phyloP scores from a whole-genome alignment of 805 yeast genomes.

The Candida vartiovaarae region DNA sequence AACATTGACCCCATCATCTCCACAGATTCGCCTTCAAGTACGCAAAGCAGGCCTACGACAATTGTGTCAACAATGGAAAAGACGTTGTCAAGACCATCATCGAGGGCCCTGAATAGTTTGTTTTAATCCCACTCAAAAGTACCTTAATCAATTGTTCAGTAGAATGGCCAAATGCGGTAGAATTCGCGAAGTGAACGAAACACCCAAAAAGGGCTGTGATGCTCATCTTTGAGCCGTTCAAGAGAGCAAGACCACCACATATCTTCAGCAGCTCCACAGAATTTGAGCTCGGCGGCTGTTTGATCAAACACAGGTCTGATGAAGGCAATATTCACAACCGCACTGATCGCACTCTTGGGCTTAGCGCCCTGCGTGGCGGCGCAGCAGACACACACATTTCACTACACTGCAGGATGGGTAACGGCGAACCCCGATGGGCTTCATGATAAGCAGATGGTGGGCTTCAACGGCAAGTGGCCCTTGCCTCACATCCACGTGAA shows the following conservation, averaged over 20 bases:
- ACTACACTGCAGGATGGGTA: slow-evolving; percentile 53
- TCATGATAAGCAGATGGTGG: slow-evolving; percentile 48
- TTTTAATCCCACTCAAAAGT: too few species aligned
- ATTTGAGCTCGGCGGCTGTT: too few species aligned
- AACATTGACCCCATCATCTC: slow-evolving; percentile 66
- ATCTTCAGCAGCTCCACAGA: too few species aligned
- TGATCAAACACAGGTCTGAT: background rate
- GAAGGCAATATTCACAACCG: background rate
- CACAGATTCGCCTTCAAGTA: slow-evolving; percentile 67
- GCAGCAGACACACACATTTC: slow-evolving; percentile 43
- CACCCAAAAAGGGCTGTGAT: too few species aligned
- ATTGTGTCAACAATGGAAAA: slow-evolving; percentile 52
- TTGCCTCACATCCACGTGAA: slow-evolving; percentile 59
- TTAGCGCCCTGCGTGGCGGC: slow-evolving; percentile 10
- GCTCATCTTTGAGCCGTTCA: too few species aligned
- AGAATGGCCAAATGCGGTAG: too few species aligned
- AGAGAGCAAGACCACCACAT: too few species aligned
- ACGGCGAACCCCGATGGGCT: slow-evolving; percentile 63
- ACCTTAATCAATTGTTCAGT: too few species aligned
- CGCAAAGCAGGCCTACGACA: slow-evolving; percentile 69
- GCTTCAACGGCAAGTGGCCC: slow-evolving; percentile 70
- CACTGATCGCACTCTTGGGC: background rate
- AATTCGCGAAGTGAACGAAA: too few species aligned
- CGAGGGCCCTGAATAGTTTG: slow-evolving; percentile 54
- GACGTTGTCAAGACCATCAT: slow-evolving; percentile 72